Conservation (phyloP, 768 basidiomycete species). For the Podaxis sp. region DNA sequence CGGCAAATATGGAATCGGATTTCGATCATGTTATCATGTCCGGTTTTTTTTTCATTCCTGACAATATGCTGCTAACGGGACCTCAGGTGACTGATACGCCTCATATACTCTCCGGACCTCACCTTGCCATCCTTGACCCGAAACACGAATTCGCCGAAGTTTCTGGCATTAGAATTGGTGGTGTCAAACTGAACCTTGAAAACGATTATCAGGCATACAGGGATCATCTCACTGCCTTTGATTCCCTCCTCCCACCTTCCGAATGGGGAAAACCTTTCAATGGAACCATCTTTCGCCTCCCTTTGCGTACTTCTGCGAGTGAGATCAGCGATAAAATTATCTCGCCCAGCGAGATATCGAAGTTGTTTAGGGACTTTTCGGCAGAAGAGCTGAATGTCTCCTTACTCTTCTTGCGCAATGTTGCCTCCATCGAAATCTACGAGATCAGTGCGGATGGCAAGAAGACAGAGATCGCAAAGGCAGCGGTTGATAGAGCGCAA, state of each 20-base stretch:
- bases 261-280: conserved; percentile 20
- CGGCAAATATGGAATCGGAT: conserved; percentile 23
- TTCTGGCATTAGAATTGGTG: conserved; percentile 20
- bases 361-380: conserved; percentile 38
- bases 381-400: conserved; percentile 33
- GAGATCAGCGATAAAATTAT: conserved; percentile 31
- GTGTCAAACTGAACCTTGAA: conserved; percentile 23
- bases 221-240: conserved; percentile 30
- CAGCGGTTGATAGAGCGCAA: background rate
- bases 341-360: conserved; percentile 24
- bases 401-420: conserved; percentile 40
- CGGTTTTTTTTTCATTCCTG: background rate
- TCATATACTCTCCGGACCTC: conserved; percentile 39
- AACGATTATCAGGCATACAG: conserved; percentile 16
- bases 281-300: conserved; percentile 45
- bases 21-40: conserved; percentile 25
- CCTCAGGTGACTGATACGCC: conserved; percentile 45
- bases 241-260: conserved; percentile 18
- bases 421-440: conserved; percentile 34
- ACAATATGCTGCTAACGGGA: background rate
- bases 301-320: conserved; percentile 32
- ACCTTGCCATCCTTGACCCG: conserved; percentile 41
- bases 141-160: conserved; percentile 21
- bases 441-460: conserved; percentile 29
- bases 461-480: background rate